Evolutionary conservation across 2,329 filamentous ascomycete species (phyloP), one percentile per base, ranked within the genome.

Genomic region (Talaromyces sp.): DNA sequence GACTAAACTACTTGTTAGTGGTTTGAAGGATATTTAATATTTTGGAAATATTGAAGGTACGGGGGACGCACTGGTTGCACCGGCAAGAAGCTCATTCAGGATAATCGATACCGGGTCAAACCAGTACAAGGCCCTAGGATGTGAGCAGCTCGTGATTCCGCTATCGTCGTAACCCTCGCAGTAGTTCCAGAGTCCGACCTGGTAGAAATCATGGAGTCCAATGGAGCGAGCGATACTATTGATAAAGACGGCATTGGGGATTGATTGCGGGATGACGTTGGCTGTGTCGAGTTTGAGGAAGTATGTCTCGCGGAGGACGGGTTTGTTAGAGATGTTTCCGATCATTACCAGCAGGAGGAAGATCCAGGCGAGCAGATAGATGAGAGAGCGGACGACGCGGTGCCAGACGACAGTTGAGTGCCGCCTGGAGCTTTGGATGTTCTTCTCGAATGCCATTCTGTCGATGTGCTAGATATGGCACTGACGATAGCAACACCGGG

Each of bases 181-280:
- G 76, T 90, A 97, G 66, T 89, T 90, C 94, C 94, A 98, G 47
- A 97, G 80, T 6, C 93, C 93, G 33, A 96, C 90, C 72, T 93
- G 90, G 78, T 97, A 97, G 79, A 96, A 97, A 78, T 97, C 94
- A 75, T 96, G 92, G 58, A 97, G 84, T 35, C 93, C 94, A 62
- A 97, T 83, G 24, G 90, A 91, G 60, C 91, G 89, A 3, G 93
- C 92, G 69, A 97, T 93, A 54, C 89, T 92, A 81, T 96, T 96
- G 78, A 96, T 90, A 54, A 97, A 84, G 27, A 84, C 80, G 10
- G 88, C 87, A 74, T 93, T 90, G 49, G 90, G 89, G 16, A 91
- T 85, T 5, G 86, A 87, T 39, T 87, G 81, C 0, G 90, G 90
- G 64, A 97, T 89, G 74, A 97, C 90, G 72, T 96, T 86, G 70